Evolutionary conservation across 106 monocot genomes (phyloP), one percentile per base, ranked within the genome.

Genomic region (Dioscorea alata): DNA sequence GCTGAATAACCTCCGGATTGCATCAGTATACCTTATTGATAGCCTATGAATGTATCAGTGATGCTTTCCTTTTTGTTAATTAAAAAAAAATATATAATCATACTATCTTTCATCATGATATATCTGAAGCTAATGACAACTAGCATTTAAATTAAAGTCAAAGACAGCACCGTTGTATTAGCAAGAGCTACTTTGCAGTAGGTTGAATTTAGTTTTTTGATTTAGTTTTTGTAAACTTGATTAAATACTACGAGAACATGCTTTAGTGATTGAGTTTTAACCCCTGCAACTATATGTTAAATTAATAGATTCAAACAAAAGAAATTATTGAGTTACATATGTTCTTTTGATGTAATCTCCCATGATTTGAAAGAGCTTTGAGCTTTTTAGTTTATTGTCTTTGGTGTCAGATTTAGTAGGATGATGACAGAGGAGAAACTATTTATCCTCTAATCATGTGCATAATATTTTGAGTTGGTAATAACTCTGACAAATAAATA

Each of bases 151-250:
- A 89, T 70, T 49, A 72, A 60, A 80, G 73, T 56, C 80, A 89
- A 33, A 76, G 49, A 63, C 92, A 92, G 97, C 83, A 76, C 62
- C 85, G 89, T 76, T 90, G 97, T 69, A 61, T 79, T 60, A 35
- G 69, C 34, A 89, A 78, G 78, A 81, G 68, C 48, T 71, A 79
- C 66, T 78, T 65, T 63, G 73, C 74, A 63, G 21, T 84, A 87
- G 97, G 89, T 92, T 69, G 65, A 52, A 8, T 25, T 16, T 33
- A 15, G 23, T 14, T 63, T 64, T 67, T 24, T 57, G 28, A 28
- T 35, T 57, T 13, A 35, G 33, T 18, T 64, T 23, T 33, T n/a
- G n/a, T n/a, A n/a, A n/a, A n/a, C n/a, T n/a, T 61, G 13, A 33
- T 60, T 57, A 13, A 8, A 60, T 60, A 42, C 10, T 5, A 6